phyloP scores from a whole-genome alignment of 192 early-diverging fungal species.

The Cetraspora pellucida region DNA sequence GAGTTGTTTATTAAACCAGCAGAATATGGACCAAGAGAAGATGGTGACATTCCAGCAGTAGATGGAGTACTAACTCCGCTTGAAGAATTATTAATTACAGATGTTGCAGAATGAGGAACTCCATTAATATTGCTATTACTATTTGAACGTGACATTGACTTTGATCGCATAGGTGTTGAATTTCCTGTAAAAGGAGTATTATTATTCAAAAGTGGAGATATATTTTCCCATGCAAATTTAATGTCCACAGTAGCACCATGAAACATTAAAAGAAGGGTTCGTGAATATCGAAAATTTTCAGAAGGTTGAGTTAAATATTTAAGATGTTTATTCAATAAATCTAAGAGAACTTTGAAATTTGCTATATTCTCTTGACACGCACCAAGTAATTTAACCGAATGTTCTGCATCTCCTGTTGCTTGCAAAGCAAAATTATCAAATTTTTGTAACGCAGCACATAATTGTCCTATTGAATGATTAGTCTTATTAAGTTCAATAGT shows the following conservation, averaged over 20 bases:
- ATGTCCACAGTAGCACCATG: constrained; percentile 50
- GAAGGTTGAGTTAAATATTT: constrained; percentile 39
- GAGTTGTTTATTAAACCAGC: neutral
- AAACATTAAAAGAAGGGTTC: constrained; percentile 47
- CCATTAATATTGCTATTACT: constrained; percentile 23
- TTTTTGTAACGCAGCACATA: constrained; percentile 41
- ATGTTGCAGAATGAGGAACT: neutral
- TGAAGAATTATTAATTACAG: neutral
- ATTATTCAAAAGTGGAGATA: constrained; percentile 43
- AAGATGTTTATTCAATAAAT: constrained; percentile 42
- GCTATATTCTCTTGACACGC: constrained; percentile 41
- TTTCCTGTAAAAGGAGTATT: constrained; percentile 30
- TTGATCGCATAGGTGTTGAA: constrained; percentile 29
- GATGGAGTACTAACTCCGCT: neutral
- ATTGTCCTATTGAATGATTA: constrained; percentile 38
- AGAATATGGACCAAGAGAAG: neutral
- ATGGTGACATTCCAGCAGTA: neutral
- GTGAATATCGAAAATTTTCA: constrained; percentile 42
- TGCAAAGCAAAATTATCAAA: constrained; percentile 43
- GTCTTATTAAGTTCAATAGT: constrained; percentile 41
- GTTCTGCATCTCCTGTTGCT: constrained; percentile 35
- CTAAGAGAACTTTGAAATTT: constrained; percentile 40
- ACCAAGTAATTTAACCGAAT: constrained; percentile 39
- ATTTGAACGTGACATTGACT: constrained; percentile 33
- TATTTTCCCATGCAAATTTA: constrained; percentile 47